Base-by-base conservation (phyloP, 108 stramenopile species). In the Epithemia pelagica region DNA sequence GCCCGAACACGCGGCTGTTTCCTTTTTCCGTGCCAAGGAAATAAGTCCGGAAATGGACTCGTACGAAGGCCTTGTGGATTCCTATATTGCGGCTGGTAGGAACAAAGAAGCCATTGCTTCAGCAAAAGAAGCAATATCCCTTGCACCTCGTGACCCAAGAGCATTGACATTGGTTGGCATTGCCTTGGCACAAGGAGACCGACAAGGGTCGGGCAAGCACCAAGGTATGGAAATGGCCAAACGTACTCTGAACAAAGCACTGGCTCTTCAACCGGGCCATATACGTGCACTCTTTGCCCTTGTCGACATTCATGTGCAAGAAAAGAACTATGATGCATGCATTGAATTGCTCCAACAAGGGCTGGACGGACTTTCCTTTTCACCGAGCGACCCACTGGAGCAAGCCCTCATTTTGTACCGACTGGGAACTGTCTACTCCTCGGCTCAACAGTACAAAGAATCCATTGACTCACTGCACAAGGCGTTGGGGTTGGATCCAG, bases 1-100 rank as follows among this genome's bases (percentile, higher is more conserved):
- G 27, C 85, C 87, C 0, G 87, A 90, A 29, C 83, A 89, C 67
- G 89, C 92, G 19, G 73, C 78, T 8, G 88, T 85, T 0, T 79
- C 85, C 52, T 94, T 90, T 65, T 86, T 85, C 37, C 80, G 82
- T 26, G 85, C 89, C 26, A 94, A 91, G 56, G 87, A 86, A 75
- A 57, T 87, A n/a, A 53, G 66, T 15, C 73, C 70, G 18, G 89
- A 91, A 61, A 71, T 91, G 23, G 73, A 84, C 1, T 82, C 75
- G 21, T 91, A 84, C 62, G 88, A 88, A 64, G 92, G 92, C 1
- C 78, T 94, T 28, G 92, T 91, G 0, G 89, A 87, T 67, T 77
- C 80, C 0, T 94, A 88, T 61, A 70, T 94, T 30, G 82, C 84
- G 10, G 73, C 82, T 1, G 78, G 78, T 8, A 81, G 83, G 64